Evolutionary conservation across 805 yeast species (phyloP), one percentile per base, ranked within the genome.

Genomic region (Spathaspora gorwiae): DNA sequence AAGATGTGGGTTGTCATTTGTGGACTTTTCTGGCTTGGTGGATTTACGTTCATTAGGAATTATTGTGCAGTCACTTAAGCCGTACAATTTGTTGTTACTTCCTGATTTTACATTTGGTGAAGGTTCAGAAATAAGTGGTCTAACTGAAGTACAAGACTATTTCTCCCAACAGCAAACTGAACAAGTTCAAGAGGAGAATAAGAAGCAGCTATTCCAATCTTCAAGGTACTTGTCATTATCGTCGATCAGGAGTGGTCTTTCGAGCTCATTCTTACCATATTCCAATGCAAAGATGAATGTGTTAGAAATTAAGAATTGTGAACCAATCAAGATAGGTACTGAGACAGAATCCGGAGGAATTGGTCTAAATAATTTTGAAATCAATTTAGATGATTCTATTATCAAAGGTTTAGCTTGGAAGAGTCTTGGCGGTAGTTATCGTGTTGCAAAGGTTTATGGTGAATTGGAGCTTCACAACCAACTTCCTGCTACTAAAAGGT

Each of bases 371-470:
- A 70, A 68, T 42, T 72, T 81, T 46, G 88, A 84, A 53, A 76
- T 92, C 32, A 68, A 82, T 40, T 63, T 92, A 24, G 90, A 87
- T 50, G 84, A 84, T 12, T 71, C 72, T 3, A 65, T 92, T 31
- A 78, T 79, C 9, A 66, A 72, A n/a, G 61, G 70, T 26, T 68
- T 92, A 44, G 75, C 76, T 44, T 92, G 99, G 99, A 96, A 90
- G 59, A 76, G 75, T 43, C 79, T 90, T 47, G 81, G 84, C 31
- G 92, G 90, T 34, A 89, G 88, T 10, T 86, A 82, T 59, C 76
- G 86, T 13, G 82, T 92, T 29, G 89, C 97, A 0, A 90, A 88
- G 55, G 84, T 92, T 7, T 70, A 75, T 37, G 98, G 97, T 35
- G 79, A 76, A 49, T 66, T 85, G 40, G 73, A 70, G 43, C 50